Evolutionary conservation across 306 rosid species (phyloP), one percentile per base, ranked within the genome.

Genomic region (Notholithocarpus densiflorus): DNA sequence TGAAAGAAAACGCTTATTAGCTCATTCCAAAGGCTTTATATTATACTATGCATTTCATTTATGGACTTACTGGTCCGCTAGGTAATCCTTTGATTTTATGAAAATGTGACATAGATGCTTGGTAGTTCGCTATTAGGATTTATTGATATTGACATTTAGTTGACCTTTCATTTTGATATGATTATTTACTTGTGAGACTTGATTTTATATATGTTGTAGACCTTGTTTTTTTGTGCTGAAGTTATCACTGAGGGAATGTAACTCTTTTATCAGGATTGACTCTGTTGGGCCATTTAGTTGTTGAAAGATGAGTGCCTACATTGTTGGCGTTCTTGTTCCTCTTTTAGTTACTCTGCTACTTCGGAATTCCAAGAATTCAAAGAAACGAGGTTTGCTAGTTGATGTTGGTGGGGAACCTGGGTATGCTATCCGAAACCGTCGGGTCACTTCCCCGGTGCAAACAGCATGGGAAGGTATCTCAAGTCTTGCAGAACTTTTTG

Each of bases 401-500:
- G 89, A 90, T 72, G 98, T 78, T 74, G 89, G 84, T 59, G 98
- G 93, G 61, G 97, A 91, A 26, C 82, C 90, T 56, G 96, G 97
- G 21, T 77, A 61, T 32, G 70, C 97, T 27, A 32, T 96, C 51
- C 87, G 96, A 51, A 96, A 91, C 86, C 83, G 77, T 56, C 88
- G 86, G 18, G 84, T 64, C 74, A 20, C 66, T 26, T 77, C 90
- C 43, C 86, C 89, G 0, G 74, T 96, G 13, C 80, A 74, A 26
- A 79, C 98, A 6, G 86, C 90, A 0, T 93, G 99, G 99, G 90
- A 90, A 20, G 96, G 92, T 13, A 81, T 91, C 32, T 73, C 92
- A 5, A 96, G 98, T 68, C 94, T 96, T 21, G 94, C 94, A 6
- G 91, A 96, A 68, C 92, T 96, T 60, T 91, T 93, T 26, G 97